Percentiles rank a stretch among this genome's conserved stretches.
These are phyloP conservation scores for Chloranthus sessilifolius DNA, from an alignment of 164 flowering plant species.

Conservation along the genomic window DNA sequence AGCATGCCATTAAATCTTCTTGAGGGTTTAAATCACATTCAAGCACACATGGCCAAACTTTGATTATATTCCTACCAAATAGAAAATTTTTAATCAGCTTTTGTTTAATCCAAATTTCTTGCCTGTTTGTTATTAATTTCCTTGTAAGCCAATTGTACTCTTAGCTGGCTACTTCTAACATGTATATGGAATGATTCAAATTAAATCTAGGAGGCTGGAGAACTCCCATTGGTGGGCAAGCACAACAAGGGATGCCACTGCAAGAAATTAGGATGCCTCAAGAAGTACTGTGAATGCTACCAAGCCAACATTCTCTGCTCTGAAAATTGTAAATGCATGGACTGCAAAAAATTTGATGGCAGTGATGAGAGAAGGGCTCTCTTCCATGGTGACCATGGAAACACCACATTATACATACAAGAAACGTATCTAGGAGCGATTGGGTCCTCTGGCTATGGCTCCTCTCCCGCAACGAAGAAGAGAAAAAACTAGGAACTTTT, in stretches of 20 bases:
- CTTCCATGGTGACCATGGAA: conserved; percentile 69
- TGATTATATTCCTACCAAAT: no score
- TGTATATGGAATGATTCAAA: conserved; percentile 13
- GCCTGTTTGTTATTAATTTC: neutral
- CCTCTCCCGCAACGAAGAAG: conserved; percentile 67
- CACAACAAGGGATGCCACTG: conserved; percentile 99
- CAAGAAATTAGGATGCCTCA: conserved; percentile 96
- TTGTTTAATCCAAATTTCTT: no score
- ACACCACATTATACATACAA: conserved; percentile 63
- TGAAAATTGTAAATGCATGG: conserved; percentile 92
- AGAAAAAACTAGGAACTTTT: conserved; percentile 66
- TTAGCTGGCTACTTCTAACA: conserved; percentile 2
- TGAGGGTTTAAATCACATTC: no score
- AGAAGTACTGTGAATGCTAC: conserved; percentile 97
- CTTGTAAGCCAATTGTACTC: neutral
- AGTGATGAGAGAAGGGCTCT: conserved; percentile 96
- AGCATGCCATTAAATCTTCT: no score
- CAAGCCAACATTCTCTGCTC: conserved; percentile 97
- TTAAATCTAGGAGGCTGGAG: conserved; percentile 57
- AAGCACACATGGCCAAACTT: no score
- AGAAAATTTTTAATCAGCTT: no score
- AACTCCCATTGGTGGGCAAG: conserved; percentile 53
- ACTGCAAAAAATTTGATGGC: conserved; percentile 95
- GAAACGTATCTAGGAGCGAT: conserved; percentile 96
- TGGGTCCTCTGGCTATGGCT: conserved; percentile 87